Base-by-base conservation (phyloP, 441 rosid species). In the Macaranga tanarius region DNA sequence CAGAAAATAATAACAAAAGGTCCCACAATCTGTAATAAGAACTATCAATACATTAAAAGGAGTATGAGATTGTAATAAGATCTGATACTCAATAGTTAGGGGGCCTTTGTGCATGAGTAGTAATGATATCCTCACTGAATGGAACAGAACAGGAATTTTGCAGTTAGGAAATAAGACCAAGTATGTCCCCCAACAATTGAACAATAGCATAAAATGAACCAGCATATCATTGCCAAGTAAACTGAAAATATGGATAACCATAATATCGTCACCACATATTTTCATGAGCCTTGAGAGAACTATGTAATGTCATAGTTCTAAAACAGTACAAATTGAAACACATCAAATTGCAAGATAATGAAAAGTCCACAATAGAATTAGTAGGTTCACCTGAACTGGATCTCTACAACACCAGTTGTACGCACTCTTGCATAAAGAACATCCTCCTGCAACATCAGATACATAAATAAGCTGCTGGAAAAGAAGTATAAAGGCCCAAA, bases 371-470 rank as follows among this genome's bases (percentile, higher is more conserved):
- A 63, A 7, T 10, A 45, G 40, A 79, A 28, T 40, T 51, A 45
- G 44, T 57, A 54, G 69, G 64, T 73, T 85, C 85, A 95, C 99
- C 98, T 95, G 95, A 95, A 95, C 80, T 95, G 97, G 77, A 95
- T 92, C 84, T 95, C 97, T 65, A 95, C 97, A 16, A 95, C 97
- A 75, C 99, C 99, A 69, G 98, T 91, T 60, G 99, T 95, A 70
- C 99, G 98, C 75, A 95, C 92, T 86, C 99, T 88, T 15, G 99
- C 97, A 83, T 88, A 88, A 20, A 95, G 97, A 78, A 95, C 89
- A 79, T 95, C 99, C 65, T 92, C 99, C 99, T 95, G 89, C 76
- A 83, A 77, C 50, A 85, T 58, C 75, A 76, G 75, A 76, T 50
- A 62, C 34, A 73, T 60, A 61, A 45, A 72, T 55, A 73, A 76